Base-by-base conservation (phyloP, 176 grass and related monocot genomes). In the Ensete glaucum region DNA sequence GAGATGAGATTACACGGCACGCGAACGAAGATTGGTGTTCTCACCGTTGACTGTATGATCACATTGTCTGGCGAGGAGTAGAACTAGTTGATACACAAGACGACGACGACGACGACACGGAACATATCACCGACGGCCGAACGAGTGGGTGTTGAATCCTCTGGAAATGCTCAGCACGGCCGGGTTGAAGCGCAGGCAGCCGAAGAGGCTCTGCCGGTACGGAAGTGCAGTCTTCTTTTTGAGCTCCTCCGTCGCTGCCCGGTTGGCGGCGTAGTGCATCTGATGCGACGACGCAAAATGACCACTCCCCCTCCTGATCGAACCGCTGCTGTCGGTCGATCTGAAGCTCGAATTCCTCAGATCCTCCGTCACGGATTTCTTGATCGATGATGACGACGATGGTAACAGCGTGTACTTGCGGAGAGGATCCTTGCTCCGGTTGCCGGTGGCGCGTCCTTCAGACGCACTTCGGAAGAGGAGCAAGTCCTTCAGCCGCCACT, bases 171-270 rank as follows among this genome's bases (percentile, higher is more conserved):
- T 80, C 9, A 64, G 14, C 43, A 80, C 15, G 0, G 78, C 78
- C 56, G 78, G 78, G 14, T 64, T 80, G 69, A 80, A 72, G n/a
- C 69, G 56, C 11, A 80, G 69, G 78, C 69, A 80, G 22, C 78
- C 17, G 57, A 80, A 64, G 12, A 80, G 69, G 55, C 56, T 64
- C 57, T 80, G 78, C 69, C 78, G 69, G 50, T 80, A 80, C 8
- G 78, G 78, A 19, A 80, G 50, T 56, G 58, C 55, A 16, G 78
- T 72, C 69, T 63, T 63, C 78, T 62, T 64, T 54, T 52, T 72
- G 16, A 64, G 3, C 29, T 63, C 78, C 50, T 62, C 69, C 1
- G 78, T 24, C 43, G 56, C 57, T 3, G 48, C 78, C 57, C 69
- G 55, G 68, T 62, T 73, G 56, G 14, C 58, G 11, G 57, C 48